A percentile compares a stretch with the other conserved stretches of the same genome.
Evolutionary conservation across 345 rosid species (phyloP).

Genomic region (Gossypium longicalyx): DNA sequence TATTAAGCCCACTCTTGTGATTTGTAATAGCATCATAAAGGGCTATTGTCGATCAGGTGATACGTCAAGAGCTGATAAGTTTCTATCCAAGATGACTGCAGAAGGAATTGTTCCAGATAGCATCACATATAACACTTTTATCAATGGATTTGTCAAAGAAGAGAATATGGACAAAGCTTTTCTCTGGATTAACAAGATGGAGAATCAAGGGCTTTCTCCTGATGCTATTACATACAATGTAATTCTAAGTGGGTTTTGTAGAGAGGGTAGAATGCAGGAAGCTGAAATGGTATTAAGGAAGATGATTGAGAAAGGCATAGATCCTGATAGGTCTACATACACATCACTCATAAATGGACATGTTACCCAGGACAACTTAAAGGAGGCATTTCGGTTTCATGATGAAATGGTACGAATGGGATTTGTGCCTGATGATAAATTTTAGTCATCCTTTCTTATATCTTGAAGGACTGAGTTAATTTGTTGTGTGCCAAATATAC

Average conservation of each 20-base stretch:
- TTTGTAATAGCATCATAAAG: slow-evolving; percentile 62
- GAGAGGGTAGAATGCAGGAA: slow-evolving; percentile 69
- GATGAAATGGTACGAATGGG: slow-evolving; percentile 83
- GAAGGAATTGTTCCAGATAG: slow-evolving; percentile 58
- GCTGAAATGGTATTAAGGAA: slow-evolving; percentile 53
- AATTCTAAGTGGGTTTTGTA: slow-evolving; percentile 66
- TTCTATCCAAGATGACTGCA: slow-evolving; percentile 53
- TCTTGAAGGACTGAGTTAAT: neutral
- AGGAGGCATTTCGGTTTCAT: slow-evolving; percentile 75
- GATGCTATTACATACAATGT: slow-evolving; percentile 61
- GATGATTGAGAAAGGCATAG: slow-evolving; percentile 60
- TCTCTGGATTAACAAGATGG: slow-evolving; percentile 55
- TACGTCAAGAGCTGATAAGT: slow-evolving; percentile 52
- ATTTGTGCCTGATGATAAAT: slow-evolving; percentile 70
- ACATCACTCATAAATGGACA: slow-evolving; percentile 73
- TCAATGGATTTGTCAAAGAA: slow-evolving; percentile 60
- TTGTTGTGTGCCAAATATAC: neutral
- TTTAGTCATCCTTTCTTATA: slow-evolving; percentile 22
- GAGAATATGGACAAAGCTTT: slow-evolving; percentile 67
- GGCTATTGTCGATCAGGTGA: slow-evolving; percentile 73
- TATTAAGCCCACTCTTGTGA: slow-evolving; percentile 54
- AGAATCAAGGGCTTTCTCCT: slow-evolving; percentile 46
- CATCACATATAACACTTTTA: slow-evolving; percentile 62
- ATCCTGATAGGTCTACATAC: slow-evolving; percentile 65
- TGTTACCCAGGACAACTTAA: slow-evolving; percentile 64